Percentiles rank a stretch among this genome's conserved stretches.
Evolutionary conservation across 2,329 filamentous ascomycete species (phyloP).

Genomic region (Elsinoe fawcettii): DNA sequence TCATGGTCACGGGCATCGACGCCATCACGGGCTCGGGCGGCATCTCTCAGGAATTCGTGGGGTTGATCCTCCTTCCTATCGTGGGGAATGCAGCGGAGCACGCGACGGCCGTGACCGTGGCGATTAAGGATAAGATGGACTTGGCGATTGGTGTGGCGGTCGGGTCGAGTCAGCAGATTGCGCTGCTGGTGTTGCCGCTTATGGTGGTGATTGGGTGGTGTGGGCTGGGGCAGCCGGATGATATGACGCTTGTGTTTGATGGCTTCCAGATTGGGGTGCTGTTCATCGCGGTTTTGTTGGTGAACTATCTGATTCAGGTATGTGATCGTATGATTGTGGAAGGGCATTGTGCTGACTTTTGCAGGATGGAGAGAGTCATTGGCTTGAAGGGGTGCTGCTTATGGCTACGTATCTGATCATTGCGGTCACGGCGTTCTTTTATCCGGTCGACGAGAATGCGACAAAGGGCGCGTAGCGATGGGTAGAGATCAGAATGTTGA

Average conservation of each 20-base stretch:
- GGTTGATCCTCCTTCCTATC: constrained; percentile 56
- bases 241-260: constrained; percentile 75
- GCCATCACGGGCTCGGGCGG: constrained; percentile 41
- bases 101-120: constrained; percentile 54
- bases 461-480: not conserved
- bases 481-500: too few relatives aligned
- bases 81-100: constrained; percentile 56
- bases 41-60: constrained; percentile 54
- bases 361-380: constrained; percentile 37
- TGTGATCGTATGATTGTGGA: constrained; percentile 42
- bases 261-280: constrained; percentile 71
- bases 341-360: not conserved
- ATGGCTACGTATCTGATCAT: constrained; percentile 57
- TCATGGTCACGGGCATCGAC: constrained; percentile 53
- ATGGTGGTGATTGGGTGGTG: constrained; percentile 56
- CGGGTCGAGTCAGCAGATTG: constrained; percentile 59
- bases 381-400: constrained; percentile 54
- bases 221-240: constrained; percentile 39
- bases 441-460: constrained; percentile 22
- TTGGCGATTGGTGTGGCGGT: constrained; percentile 59
- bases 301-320: constrained; percentile 57
- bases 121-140: constrained; percentile 61
- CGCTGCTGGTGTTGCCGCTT: constrained; percentile 53
- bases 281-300: constrained; percentile 49
- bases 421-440: constrained; percentile 51